Conservation (phyloP, 306 rosid genomes). For the Canavalia gladiata region DNA sequence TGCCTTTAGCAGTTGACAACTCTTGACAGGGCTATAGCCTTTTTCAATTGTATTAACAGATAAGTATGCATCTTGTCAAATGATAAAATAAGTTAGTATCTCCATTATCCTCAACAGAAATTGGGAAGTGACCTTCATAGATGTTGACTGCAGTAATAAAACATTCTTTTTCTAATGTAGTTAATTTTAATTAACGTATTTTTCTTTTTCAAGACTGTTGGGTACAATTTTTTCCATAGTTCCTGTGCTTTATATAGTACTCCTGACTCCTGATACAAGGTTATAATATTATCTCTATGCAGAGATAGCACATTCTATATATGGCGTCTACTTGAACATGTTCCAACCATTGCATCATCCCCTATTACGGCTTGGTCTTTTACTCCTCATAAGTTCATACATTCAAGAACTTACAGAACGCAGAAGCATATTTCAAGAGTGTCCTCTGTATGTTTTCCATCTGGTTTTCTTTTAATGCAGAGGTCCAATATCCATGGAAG, state of each 20-base stretch:
- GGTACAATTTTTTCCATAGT: background rate
- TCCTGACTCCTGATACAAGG: constrained; percentile 19
- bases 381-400: constrained; percentile 37
- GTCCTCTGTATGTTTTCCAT: constrained; percentile 14
- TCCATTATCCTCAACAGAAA: constrained; percentile 6
- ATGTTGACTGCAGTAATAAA: background rate
- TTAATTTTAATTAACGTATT: background rate
- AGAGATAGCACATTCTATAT: constrained; percentile 59
- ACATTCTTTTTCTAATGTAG: background rate
- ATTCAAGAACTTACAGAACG: constrained; percentile 45
- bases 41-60: constrained; percentile 7
- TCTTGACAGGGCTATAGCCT: background rate
- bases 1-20: constrained; percentile 13
- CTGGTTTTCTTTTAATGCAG: constrained; percentile 39
- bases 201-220: background rate
- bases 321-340: constrained; percentile 51
- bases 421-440: constrained; percentile 43
- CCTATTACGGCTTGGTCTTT: constrained; percentile 39
- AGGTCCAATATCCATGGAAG: constrained; percentile 41
- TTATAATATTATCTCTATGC: constrained; percentile 48
- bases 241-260: constrained; percentile 14
- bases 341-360: constrained; percentile 48
- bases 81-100: background rate
- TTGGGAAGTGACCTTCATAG: background rate
- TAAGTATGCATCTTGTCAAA: background rate